Evolutionary conservation across 768 basidiomycete species (phyloP).

Genomic region (Lentinula sp.): DNA sequence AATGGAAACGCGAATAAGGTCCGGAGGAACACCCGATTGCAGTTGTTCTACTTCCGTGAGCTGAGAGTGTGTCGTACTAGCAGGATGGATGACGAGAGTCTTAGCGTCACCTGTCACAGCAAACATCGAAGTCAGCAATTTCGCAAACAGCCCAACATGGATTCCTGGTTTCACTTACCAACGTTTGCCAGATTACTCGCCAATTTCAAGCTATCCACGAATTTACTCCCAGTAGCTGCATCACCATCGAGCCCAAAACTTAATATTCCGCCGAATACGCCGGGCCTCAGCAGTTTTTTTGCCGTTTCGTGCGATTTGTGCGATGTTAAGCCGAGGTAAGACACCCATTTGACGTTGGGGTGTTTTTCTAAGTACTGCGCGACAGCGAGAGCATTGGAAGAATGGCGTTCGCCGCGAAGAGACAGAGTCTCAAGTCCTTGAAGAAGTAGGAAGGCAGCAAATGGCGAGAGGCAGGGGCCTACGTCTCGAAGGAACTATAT

Average conservation of each 20-base stretch:
- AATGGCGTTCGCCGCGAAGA: constrained; percentile 53
- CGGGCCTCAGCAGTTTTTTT: constrained; percentile 19
- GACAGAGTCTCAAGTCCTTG: constrained; percentile 60
- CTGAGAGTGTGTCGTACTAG: constrained; percentile 56
- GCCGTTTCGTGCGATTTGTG: constrained; percentile 30
- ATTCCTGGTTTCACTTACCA: constrained; percentile 5
- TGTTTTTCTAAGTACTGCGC: constrained; percentile 33
- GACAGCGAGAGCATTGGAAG: constrained; percentile 47
- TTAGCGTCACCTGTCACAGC: constrained; percentile 39
- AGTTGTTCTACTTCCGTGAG: constrained; percentile 42
- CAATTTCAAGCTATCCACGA: constrained; percentile 33
- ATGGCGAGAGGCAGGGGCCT: constrained; percentile 46
- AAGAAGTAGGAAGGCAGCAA: constrained; percentile 48
- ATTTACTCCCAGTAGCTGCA: constrained; percentile 18
- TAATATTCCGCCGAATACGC: constrained; percentile 30
- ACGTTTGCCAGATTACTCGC: constrained; percentile 30
- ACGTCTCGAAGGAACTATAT: constrained; percentile 43
- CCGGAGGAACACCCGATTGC: constrained; percentile 44
- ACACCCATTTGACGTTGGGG: constrained; percentile 30
- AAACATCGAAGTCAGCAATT: not conserved
- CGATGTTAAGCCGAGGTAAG: constrained; percentile 28
- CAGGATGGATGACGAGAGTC: constrained; percentile 57
- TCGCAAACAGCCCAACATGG: not conserved
- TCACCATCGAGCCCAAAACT: constrained; percentile 32
- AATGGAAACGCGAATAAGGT: constrained; percentile 48